Evolutionary conservation across 1,139 yeast species (phyloP).

Genomic region (Hyphopichia wangnamkhiaoensis): DNA sequence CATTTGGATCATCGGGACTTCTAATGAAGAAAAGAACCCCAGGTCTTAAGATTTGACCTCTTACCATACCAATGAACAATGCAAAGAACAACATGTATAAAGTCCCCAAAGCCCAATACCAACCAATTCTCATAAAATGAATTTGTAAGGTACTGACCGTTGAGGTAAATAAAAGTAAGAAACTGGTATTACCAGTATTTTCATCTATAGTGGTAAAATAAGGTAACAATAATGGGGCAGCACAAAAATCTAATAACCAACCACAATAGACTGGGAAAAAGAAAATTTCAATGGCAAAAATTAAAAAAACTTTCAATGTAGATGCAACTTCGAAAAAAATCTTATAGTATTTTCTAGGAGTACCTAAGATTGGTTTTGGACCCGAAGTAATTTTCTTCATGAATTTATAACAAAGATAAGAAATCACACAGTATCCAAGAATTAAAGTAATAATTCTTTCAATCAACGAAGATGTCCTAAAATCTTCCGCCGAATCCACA

Average conservation of each 20-base stretch:
- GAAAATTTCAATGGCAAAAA: conserved; percentile 78
- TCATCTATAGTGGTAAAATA: conserved; percentile 12
- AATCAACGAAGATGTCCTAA: conserved; percentile 9
- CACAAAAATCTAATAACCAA: conserved; percentile 65
- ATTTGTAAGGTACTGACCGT: conserved; percentile 20
- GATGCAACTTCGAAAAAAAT: conserved; percentile 51
- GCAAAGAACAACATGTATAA: conserved; percentile 87
- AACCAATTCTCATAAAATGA: conserved; percentile 20
- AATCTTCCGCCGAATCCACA: conserved; percentile 12
- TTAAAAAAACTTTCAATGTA: conserved; percentile 70
- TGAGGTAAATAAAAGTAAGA: conserved; percentile 26
- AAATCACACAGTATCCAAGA: conserved; percentile 42
- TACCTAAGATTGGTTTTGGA: conserved; percentile 48
- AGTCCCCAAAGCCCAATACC: conserved; percentile 80
- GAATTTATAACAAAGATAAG: conserved; percentile 24
- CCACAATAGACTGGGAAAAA: conserved; percentile 91
- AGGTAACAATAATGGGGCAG: conserved; percentile 52
- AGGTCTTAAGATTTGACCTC: conserved; percentile 71
- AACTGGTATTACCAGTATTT: conserved; percentile 5
- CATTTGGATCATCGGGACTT: conserved; percentile 92
- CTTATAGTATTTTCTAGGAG: conserved; percentile 50
- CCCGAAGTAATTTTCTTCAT: conserved; percentile 39
- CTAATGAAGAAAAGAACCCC: conserved; percentile 91
- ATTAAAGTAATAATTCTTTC: conserved; percentile 37
- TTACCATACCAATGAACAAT: conserved; percentile 78